These are phyloP conservation scores for Wickerhamomyces alni DNA, from an alignment of 805 yeast species.

Conservation along the genomic window DNA sequence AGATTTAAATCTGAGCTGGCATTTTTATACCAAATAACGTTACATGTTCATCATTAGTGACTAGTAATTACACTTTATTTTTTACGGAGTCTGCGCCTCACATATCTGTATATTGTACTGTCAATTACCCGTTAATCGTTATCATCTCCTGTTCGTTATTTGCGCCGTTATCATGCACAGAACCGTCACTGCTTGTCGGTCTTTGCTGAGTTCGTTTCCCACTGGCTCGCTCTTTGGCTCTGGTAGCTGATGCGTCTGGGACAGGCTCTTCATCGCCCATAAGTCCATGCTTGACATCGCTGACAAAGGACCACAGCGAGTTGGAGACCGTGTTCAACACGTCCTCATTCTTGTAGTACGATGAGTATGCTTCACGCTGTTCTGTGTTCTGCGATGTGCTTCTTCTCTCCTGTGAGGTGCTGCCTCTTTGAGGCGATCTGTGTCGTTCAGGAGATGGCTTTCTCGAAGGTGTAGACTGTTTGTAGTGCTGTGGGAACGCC, in stretches of 20 bases:
- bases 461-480: neutral
- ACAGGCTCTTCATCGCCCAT: slow-evolving; percentile 27
- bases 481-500: slow-evolving; percentile 9
- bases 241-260: neutral
- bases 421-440: slow-evolving; percentile 1
- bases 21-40: too few species aligned
- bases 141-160: slow-evolving; percentile 19
- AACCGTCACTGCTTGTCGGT: neutral
- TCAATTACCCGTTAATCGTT: slow-evolving; percentile 5
- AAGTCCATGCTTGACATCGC: slow-evolving; percentile 39
- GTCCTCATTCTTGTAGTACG: slow-evolving; percentile 16
- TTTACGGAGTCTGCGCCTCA: too few species aligned
- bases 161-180: slow-evolving; percentile 2
- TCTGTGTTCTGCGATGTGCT: neutral
- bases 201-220: neutral
- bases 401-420: neutral
- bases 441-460: slow-evolving; percentile 1
- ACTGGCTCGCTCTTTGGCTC: neutral
- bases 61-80: too few species aligned
- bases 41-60: too few species aligned
- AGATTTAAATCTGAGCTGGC: too few species aligned
- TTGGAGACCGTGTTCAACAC: slow-evolving; percentile 31
- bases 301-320: slow-evolving; percentile 46
- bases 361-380: neutral
- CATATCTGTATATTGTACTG: too few species aligned